Evolutionary conservation across 1,284 basidiomycete species (phyloP).

Genomic region (Trichosporon faecale): DNA sequence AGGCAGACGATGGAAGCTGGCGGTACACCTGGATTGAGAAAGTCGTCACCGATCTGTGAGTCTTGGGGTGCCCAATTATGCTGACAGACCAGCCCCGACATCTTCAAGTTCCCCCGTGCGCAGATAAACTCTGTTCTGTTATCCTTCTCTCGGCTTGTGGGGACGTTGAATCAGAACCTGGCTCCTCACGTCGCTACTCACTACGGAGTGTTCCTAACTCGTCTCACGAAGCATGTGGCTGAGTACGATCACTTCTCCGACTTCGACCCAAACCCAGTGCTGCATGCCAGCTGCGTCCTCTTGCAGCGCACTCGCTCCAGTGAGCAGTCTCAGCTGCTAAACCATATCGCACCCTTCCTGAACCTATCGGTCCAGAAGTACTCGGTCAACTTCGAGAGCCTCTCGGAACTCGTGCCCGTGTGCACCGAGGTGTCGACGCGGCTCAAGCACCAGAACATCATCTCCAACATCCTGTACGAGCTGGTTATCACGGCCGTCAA

Average conservation of each 20-base stretch:
- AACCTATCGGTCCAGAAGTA: constrained; percentile 32
- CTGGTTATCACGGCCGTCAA: constrained; percentile 27
- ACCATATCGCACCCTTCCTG: constrained; percentile 39
- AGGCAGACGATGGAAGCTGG: constrained; percentile 10
- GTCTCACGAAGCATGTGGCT: constrained; percentile 36
- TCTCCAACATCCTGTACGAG: constrained; percentile 34
- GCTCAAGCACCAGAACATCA: constrained; percentile 29
- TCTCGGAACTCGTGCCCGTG: constrained; percentile 16
- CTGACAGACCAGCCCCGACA: constrained; percentile 29
- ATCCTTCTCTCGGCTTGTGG: constrained; percentile 26
- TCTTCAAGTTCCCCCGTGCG: constrained; percentile 27
- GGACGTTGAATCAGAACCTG: constrained; percentile 24
- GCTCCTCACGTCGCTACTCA: constrained; percentile 16
- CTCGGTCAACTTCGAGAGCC: constrained; percentile 21
- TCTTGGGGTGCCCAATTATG: background rate
- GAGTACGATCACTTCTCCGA: constrained; percentile 33
- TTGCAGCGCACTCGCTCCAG: background rate
- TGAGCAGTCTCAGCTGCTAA: constrained; percentile 23
- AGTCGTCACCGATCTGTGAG: constrained; percentile 25
- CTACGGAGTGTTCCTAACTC: constrained; percentile 37
- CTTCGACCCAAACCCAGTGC: constrained; percentile 38
- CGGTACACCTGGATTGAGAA: constrained; percentile 22
- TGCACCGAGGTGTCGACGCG: constrained; percentile 15
- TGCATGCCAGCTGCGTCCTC: constrained; percentile 24
- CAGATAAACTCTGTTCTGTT: constrained; percentile 25